phyloP scores from a whole-genome alignment of 2,329 filamentous ascomycete genomes.

The Beauveria sp. region DNA sequence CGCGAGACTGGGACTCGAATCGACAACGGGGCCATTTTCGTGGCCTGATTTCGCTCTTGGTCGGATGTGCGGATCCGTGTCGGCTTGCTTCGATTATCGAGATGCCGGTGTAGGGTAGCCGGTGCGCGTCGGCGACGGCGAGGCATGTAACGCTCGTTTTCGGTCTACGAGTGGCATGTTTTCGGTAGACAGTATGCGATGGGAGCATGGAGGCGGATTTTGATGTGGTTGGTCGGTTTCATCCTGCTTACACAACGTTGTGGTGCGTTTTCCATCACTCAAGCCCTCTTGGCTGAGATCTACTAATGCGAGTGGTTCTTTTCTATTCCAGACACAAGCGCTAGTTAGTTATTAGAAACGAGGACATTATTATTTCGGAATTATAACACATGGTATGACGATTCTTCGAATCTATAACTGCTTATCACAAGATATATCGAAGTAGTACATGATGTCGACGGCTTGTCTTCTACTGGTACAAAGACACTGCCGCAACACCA shows the following conservation, averaged over 20 bases:
- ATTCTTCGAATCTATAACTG: too few relatives aligned
- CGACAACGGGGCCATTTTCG: neutral
- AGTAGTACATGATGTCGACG: too few relatives aligned
- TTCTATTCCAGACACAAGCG: too few relatives aligned
- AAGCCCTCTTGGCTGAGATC: too few relatives aligned
- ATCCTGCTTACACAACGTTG: neutral
- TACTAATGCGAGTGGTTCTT: too few relatives aligned
- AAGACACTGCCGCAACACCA: neutral
- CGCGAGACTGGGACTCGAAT: neutral
- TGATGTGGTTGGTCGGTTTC: neutral
- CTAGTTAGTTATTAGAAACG: too few relatives aligned
- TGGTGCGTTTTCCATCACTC: neutral
- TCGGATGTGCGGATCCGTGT: constrained; percentile 7
- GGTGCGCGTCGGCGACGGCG: neutral
- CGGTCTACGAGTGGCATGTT: neutral
- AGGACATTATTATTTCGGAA: too few relatives aligned
- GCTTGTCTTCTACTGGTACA: neutral
- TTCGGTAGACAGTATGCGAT: neutral
- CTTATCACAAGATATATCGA: too few relatives aligned
- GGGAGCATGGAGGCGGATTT: neutral
- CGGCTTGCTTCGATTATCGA: constrained; percentile 9
- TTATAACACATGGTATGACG: too few relatives aligned
- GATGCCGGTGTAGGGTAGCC: constrained; percentile 7
- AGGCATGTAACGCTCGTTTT: neutral
- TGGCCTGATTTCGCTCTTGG: neutral